These are phyloP conservation scores for Amborella trichopoda DNA, from an alignment of 164 flowering plant genomes.

Conservation along the genomic window DNA sequence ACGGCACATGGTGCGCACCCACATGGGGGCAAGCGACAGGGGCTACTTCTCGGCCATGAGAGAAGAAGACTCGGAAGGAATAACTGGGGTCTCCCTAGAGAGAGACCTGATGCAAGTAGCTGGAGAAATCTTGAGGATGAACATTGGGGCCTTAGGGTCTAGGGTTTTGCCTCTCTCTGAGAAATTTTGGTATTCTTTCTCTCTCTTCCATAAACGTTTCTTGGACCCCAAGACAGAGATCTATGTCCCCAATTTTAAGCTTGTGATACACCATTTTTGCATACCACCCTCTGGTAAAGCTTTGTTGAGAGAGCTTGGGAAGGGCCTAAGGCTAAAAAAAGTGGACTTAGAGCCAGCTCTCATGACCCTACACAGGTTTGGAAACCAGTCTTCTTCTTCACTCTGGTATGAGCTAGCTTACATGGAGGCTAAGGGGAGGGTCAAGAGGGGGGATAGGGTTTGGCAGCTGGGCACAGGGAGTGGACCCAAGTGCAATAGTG, in stretches of 20 bases:
- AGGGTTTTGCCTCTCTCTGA: slow-evolving; percentile 36
- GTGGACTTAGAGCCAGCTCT: slow-evolving; percentile 2
- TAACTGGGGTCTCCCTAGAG: slow-evolving; percentile 39
- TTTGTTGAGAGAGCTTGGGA: slow-evolving; percentile 5
- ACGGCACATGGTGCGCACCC: slow-evolving; percentile 21
- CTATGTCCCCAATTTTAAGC: slow-evolving; percentile 46
- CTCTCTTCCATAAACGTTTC: slow-evolving; percentile 17
- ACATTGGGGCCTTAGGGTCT: slow-evolving; percentile 26
- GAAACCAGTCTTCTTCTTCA: slow-evolving; percentile 9
- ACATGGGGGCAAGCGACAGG: slow-evolving; percentile 33
- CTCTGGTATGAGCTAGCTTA: slow-evolving; percentile 11
- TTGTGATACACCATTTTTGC: slow-evolving; percentile 42
- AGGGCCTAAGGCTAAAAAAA: slow-evolving; percentile 2
- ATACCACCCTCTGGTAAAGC: slow-evolving; percentile 33
- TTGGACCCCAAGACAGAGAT: slow-evolving; percentile 14
- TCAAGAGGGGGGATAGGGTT: slow-evolving; percentile 48
- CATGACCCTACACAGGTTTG: slow-evolving; percentile 7
- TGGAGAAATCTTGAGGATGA: slow-evolving; percentile 29
- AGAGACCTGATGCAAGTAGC: slow-evolving; percentile 27
- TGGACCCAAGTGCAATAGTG: slow-evolving; percentile 42
- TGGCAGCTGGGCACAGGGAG: slow-evolving; percentile 63
- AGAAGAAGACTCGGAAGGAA: slow-evolving; percentile 49
- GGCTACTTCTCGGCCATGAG: slow-evolving; percentile 30
- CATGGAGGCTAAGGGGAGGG: slow-evolving; percentile 9
- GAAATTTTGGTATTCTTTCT: slow-evolving; percentile 14